Evolutionary conservation across 805 yeast genomes (phyloP), one percentile per base, ranked within the genome.

Genomic region (Hermanozyma aechmeae): DNA sequence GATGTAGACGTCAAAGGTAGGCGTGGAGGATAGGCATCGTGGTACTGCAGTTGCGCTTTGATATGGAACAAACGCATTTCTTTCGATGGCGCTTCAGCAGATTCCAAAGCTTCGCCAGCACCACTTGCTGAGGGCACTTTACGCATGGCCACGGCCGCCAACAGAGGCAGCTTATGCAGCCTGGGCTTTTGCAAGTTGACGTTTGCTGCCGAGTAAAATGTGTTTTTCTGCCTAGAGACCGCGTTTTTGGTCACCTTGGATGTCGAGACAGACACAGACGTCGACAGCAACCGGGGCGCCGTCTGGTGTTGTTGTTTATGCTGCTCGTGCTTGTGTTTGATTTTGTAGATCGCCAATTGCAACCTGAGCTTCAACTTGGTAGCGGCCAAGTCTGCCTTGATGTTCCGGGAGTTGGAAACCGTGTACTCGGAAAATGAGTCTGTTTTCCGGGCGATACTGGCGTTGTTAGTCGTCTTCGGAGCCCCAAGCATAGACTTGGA

Each of bases 281-380:
- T n/a, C n/a, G n/a, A n/a, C n/a, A n/a, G n/a, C n/a, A n/a, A n/a
- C n/a, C n/a, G n/a, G n/a, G n/a, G n/a, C n/a, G n/a, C n/a, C n/a
- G n/a, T n/a, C n/a, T n/a, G n/a, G 26, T 16, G 37, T 18, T 16
- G 33, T 42, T 15, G 48, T 43, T 20, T 39, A 25, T 35, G 31
- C 8, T 49, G 37, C 24, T 25, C 33, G 7, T 34, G 32, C 30
- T 31, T 32, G 34, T 35, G 45, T 37, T 58, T 60, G 19, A 62
- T 36, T 39, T 61, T 62, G 45, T 53, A 58, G 22, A 61, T 40
- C 2, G 69, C 69, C 37, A 61, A 42, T 35, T 57, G 67, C 23
- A 62, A 45, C 41, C 61, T 61, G 33, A 61, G 48, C 46, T 59
- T 62, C 42, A 62, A 49, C 38, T 61, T 61, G 14, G 63, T 56